phyloP scores from a whole-genome alignment of 2,329 filamentous ascomycete species.

The Peltaster fructicola region DNA sequence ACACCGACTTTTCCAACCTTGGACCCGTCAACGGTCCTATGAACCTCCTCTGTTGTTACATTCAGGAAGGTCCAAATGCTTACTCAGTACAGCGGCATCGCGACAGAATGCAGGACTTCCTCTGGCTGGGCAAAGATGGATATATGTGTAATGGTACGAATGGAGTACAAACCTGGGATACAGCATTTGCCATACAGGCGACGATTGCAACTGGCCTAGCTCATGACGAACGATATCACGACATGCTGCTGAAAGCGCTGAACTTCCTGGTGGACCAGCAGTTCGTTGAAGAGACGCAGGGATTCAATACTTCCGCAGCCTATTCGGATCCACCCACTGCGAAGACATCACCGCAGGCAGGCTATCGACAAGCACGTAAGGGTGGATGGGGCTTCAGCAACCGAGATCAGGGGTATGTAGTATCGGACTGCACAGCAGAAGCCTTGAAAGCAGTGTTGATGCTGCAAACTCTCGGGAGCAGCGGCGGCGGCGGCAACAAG shows the following conservation, averaged over 20 bases:
- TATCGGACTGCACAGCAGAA: conserved; percentile 88
- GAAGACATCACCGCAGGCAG: conserved; percentile 12
- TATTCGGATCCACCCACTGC: conserved; percentile 17
- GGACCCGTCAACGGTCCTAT: conserved; percentile 82
- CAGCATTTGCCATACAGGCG: conserved; percentile 72
- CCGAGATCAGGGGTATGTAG: conserved; percentile 79
- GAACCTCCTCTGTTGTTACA: conserved; percentile 76
- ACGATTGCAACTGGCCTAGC: conserved; percentile 63
- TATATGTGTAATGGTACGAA: conserved; percentile 95
- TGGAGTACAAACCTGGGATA: conserved; percentile 97
- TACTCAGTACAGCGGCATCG: conserved; percentile 56
- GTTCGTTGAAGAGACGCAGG: conserved; percentile 62
- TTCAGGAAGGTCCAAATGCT: conserved; percentile 62
- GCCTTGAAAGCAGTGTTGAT: conserved; percentile 73
- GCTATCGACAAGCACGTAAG: conserved; percentile 75
- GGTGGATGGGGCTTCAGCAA: conserved; percentile 96
- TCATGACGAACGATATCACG: conserved; percentile 56
- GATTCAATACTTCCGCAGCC: conserved; percentile 48
- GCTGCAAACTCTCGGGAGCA: conserved; percentile 51
- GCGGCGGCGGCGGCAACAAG: conserved; percentile 20
- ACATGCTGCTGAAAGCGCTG: conserved; percentile 69
- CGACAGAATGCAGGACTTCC: conserved; percentile 65
- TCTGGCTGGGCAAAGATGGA: conserved; percentile 85
- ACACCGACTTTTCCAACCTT: conserved; percentile 72
- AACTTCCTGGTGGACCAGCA: conserved; percentile 82